Evolutionary conservation across 139 green algal species (phyloP), one percentile per base, ranked within the genome.

Genomic region (Tetraselmis striata): DNA sequence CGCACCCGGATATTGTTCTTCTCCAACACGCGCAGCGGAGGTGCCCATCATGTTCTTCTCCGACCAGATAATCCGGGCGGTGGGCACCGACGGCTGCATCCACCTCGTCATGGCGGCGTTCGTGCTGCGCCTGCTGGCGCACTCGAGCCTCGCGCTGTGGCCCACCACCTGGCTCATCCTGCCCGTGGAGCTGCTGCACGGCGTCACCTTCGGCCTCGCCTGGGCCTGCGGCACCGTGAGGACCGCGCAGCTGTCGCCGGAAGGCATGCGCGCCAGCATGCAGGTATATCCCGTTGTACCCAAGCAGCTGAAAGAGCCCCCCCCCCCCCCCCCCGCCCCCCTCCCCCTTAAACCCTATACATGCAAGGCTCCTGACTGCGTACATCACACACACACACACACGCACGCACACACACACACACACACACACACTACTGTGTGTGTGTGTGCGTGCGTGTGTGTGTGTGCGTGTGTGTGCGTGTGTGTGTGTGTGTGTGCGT

Each of bases 131-230:
- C 82, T 90, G 11, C 45, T 67, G 11, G 77, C 30, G 30, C 89
- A 90, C 45, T 28, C 32, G 23, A 77, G 76, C 2, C 80, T 90
- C 29, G 11, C 67, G 1, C 30, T 59, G n/a, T 84, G 79, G 75
- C 76, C 79, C 30, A 79, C 81, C 22, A 76, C 82, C 18, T 90
- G 84, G 84, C 31, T 81, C 26, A 81, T 84, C 59, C 84, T 91
- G 1, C 88, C 86, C 1, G 77, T 86, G 0, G 88, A 91, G 78
- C 76, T 87, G 29, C 76, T 91, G 79, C 83, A 91, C 30, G 88
- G 86, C 11, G 32, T 91, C 45, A 91, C 88, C 0, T 91, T 91
- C 82, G 88, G 83, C 1, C 32, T 82, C 0, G 85, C 88, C 1
- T 91, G 86, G 86, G 81, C 79, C 45, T 67, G 45, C 18, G 45